Percentiles rank a stretch among this genome's conserved stretches.
Evolutionary conservation across 805 yeast genomes (phyloP).

Genomic region (Lipomyces mesembrius): DNA sequence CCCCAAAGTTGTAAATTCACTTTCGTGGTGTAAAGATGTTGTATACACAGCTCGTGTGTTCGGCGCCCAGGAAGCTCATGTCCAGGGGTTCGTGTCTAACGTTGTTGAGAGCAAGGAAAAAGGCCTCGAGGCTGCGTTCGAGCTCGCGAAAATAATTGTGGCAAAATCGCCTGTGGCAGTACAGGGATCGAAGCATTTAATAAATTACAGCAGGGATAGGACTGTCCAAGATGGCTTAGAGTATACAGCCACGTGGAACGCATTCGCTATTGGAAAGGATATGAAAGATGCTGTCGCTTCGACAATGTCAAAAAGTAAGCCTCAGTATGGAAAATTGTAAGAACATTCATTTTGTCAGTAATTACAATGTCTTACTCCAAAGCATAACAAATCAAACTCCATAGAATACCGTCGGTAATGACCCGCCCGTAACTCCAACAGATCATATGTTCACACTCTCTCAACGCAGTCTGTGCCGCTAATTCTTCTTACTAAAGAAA

Average conservation of each 20-base stretch:
- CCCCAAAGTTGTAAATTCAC: slow-evolving; percentile 58
- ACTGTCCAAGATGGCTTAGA: slow-evolving; percentile 54
- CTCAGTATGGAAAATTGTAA: slow-evolving; percentile 19
- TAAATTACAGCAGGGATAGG: slow-evolving; percentile 53
- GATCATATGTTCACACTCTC: background rate
- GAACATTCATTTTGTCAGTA: background rate
- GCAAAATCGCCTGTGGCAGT: slow-evolving; percentile 61
- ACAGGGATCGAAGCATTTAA: slow-evolving; percentile 62
- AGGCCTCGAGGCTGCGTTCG: slow-evolving; percentile 57
- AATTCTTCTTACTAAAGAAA: slow-evolving; percentile 16
- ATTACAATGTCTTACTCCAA: background rate
- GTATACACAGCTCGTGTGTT: slow-evolving; percentile 67
- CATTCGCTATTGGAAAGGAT: slow-evolving; percentile 39
- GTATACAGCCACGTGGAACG: slow-evolving; percentile 60
- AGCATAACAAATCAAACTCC: background rate
- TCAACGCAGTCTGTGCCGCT: background rate
- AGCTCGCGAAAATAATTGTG: slow-evolving; percentile 56
- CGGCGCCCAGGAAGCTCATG: slow-evolving; percentile 57
- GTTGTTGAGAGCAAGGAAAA: slow-evolving; percentile 53
- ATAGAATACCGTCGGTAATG: background rate
- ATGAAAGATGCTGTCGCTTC: slow-evolving; percentile 15
- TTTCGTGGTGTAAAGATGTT: slow-evolving; percentile 61
- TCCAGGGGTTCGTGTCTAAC: slow-evolving; percentile 60
- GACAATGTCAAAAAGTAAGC: slow-evolving; percentile 1
- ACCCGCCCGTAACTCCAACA: background rate